A percentile compares a stretch with the other conserved stretches of the same genome.
Conservation (phyloP, 805 yeast genomes). For the Ogataea thermomethanolica region DNA sequence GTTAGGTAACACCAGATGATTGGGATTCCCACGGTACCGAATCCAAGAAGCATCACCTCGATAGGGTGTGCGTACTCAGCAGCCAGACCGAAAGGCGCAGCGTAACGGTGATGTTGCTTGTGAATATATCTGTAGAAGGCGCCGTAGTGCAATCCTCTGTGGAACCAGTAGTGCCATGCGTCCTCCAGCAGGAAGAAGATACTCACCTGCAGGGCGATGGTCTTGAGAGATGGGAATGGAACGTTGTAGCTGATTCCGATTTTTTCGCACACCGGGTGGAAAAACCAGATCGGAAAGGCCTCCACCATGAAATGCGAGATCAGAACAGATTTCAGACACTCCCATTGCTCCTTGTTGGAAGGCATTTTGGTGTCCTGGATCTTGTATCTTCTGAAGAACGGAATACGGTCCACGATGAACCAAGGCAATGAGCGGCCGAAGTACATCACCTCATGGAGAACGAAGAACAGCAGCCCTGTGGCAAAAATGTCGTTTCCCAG, state of each 20-base stretch:
- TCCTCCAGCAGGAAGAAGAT: conserved; percentile 86
- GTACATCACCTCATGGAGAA: conserved; percentile 82
- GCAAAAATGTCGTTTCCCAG: conserved; percentile 87
- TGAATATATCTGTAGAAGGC: conserved; percentile 88
- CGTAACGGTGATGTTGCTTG: conserved; percentile 96
- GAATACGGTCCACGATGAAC: conserved; percentile 81
- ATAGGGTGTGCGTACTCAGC: conserved; percentile 98
- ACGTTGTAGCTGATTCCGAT: conserved; percentile 75
- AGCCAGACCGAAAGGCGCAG: conserved; percentile 95
- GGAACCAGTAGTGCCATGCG: conserved; percentile 96
- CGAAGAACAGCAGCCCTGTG: conserved; percentile 81
- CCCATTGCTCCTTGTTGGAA: conserved; percentile 81
- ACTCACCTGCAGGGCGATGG: conserved; percentile 62
- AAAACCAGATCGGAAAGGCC: conserved; percentile 95
- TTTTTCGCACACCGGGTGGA: conserved; percentile 85
- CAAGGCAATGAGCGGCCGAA: conserved; percentile 93
- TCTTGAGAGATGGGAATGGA: conserved; percentile 73
- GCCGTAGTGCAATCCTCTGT: conserved; percentile 85
- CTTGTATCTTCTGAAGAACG: conserved; percentile 81
- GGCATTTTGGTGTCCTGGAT: conserved; percentile 87
- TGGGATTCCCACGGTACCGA: conserved; percentile 96
- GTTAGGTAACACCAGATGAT: conserved; percentile 76
- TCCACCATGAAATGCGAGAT: conserved; percentile 88
- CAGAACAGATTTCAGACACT: conserved; percentile 81
- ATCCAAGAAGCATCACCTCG: conserved; percentile 86